A percentile compares a stretch with the other conserved stretches of the same genome.
Conservation (phyloP, 2,329 filamentous ascomycete genomes). For the Penicillium corylophilum region DNA sequence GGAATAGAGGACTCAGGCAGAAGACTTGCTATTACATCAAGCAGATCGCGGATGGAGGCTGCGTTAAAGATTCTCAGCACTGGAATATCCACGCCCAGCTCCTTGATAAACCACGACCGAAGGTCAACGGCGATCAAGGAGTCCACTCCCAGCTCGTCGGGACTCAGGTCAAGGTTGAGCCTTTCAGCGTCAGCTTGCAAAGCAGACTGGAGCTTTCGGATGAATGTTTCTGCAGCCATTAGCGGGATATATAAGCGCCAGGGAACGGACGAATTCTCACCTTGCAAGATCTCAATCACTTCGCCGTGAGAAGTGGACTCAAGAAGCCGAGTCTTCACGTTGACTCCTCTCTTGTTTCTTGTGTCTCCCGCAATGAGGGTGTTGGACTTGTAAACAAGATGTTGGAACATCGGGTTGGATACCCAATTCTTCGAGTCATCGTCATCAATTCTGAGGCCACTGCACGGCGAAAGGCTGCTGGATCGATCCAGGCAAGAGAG, state of each 20-base stretch:
- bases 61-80: conserved; percentile 27
- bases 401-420: conserved; percentile 23
- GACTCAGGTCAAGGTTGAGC: conserved; percentile 16
- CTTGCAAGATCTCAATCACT: conserved; percentile 15
- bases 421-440: conserved; percentile 23
- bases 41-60: conserved; percentile 18
- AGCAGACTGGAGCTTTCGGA: conserved; percentile 16
- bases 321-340: conserved; percentile 14
- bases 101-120: conserved; percentile 26
- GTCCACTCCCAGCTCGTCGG: conserved; percentile 25
- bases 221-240: conserved; percentile 13
- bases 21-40: conserved; percentile 9
- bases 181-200: conserved; percentile 18
- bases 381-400: conserved; percentile 18
- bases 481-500: conserved; percentile 19
- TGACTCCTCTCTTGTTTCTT: conserved; percentile 12
- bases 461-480: conserved; percentile 13
- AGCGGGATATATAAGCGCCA: no score
- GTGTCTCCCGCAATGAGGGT: conserved; percentile 8
- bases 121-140: conserved; percentile 28
- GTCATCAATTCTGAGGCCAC: conserved; percentile 23
- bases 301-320: conserved; percentile 14
- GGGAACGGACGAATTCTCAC: neutral
- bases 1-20: conserved; percentile 13
- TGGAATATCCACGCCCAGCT: conserved; percentile 23